Evolutionary conservation across 306 rosid species (phyloP).

Genomic region (Arachis hypogaea): DNA sequence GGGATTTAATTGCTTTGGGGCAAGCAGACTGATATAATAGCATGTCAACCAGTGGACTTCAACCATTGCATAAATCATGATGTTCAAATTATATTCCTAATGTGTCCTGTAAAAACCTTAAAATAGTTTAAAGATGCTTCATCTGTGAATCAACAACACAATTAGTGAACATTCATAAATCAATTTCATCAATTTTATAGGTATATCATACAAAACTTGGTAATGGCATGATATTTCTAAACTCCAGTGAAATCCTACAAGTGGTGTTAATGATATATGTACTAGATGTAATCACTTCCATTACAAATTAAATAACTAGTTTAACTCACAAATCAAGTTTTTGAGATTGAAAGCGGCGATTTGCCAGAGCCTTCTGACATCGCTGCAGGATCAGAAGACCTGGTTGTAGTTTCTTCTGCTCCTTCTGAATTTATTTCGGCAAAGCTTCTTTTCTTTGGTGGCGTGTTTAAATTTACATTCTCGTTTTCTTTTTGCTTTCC

Average conservation of each 20-base stretch:
- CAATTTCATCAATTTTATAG: slow-evolving; percentile 15
- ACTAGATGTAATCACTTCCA: slow-evolving; percentile 41
- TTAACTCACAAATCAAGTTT: slow-evolving; percentile 39
- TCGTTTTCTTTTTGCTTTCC: slow-evolving; percentile 58
- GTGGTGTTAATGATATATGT: slow-evolving; percentile 33
- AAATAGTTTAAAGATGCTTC: slow-evolving; percentile 21
- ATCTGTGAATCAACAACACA: slow-evolving; percentile 11
- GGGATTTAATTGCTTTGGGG: slow-evolving; percentile 8
- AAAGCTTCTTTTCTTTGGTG: slow-evolving; percentile 75
- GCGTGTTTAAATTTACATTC: slow-evolving; percentile 43
- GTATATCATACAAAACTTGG: slow-evolving; percentile 27
- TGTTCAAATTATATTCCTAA: slow-evolving; percentile 25
- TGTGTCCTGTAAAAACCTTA: slow-evolving; percentile 12
- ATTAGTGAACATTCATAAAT: slow-evolving; percentile 23
- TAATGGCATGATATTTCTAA: slow-evolving; percentile 32
- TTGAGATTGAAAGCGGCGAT: slow-evolving; percentile 48
- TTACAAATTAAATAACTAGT: slow-evolving; percentile 31
- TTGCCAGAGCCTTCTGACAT: slow-evolving; percentile 47
- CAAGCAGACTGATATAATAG: background rate
- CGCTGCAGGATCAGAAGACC: slow-evolving; percentile 48
- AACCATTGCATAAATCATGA: slow-evolving; percentile 7
- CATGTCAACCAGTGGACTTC: slow-evolving; percentile 4
- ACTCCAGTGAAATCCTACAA: slow-evolving; percentile 43
- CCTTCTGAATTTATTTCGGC: slow-evolving; percentile 55
- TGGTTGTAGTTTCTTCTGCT: slow-evolving; percentile 48